These are phyloP conservation scores for Eragrostis nindensis DNA, from an alignment of 176 grass and related monocot genomes.

Conservation along the genomic window DNA sequence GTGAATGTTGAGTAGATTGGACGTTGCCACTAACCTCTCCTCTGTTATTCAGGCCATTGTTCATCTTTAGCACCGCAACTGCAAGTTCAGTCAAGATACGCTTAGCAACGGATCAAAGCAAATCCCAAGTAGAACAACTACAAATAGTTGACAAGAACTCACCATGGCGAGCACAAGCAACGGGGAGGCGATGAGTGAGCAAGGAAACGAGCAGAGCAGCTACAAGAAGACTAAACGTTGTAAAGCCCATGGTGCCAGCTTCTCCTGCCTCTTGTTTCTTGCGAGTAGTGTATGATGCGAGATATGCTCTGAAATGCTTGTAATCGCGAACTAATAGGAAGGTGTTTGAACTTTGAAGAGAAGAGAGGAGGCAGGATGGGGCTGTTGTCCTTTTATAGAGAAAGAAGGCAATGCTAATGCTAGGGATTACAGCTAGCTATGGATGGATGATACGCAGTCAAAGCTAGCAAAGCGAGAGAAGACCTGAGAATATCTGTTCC, in stretches of 20 bases:
- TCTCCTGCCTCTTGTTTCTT: background rate
- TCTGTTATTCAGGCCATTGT: background rate
- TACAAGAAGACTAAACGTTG: background rate
- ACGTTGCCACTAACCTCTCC: constrained; percentile 25
- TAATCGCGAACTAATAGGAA: background rate
- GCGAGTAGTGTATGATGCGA: background rate
- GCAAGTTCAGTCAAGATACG: background rate
- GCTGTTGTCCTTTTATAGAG: constrained; percentile 41
- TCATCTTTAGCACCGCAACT: constrained; percentile 31
- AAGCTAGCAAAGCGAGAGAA: constrained; percentile 28
- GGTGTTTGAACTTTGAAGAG: background rate
- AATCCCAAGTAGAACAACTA: background rate
- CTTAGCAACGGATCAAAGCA: constrained; percentile 7
- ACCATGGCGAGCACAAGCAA: constrained; percentile 43
- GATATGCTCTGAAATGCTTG: background rate
- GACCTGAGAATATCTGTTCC: constrained; percentile 47
- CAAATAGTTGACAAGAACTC: constrained; percentile 3
- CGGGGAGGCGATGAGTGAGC: constrained; percentile 19
- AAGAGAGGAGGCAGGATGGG: background rate
- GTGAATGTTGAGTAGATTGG: background rate
- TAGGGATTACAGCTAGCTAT: background rate
- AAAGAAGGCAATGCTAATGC: background rate
- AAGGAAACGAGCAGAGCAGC: constrained; percentile 26
- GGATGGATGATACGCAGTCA: constrained; percentile 38
- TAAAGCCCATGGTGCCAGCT: constrained; percentile 2